Base-by-base conservation (phyloP, 1,139 yeast species). In the Taiozyma sp. region DNA sequence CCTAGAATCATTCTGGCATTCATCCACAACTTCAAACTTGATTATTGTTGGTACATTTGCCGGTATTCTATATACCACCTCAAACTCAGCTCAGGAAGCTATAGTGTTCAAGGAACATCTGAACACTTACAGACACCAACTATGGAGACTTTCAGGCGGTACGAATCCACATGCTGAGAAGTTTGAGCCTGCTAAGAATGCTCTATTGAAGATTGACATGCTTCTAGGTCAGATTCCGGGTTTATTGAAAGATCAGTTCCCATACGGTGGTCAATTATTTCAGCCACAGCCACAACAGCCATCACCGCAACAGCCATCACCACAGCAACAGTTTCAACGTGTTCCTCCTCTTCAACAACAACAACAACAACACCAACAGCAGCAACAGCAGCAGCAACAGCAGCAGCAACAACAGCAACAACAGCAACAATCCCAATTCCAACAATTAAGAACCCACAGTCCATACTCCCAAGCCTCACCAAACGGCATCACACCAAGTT, bases 21-120 rank as follows among this genome's bases (percentile, higher is more conserved):
- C 91, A 2, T 83, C 91, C 5, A 79, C 96, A 0, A 76, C 92
- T 0, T 78, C 88, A 12, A 88, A 87, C 63, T 81, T 91, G 57
- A 84, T 96, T 4, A 70, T 88, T 45, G 87, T 90, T 50, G 96
- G 96, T 3, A 81, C 93, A 0, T 91, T 91, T 75, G 96, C 96
- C 0, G 85, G 95, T 0, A 72, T 91, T 10, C 70, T 91, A 51
- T 87, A 77, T 61, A 81, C 83, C 34, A 83, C 92, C 0, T 72
- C 91, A 5, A 70, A 75, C 12, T 67, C 78, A 4, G 68, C 76
- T 23, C 89, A 82, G 51, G 96, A 89, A 61, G 77, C 86, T 0
- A 74, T 72, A 42, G 73, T 78, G 51, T 88, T 80, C 66, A 77
- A 81, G 60, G 87, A 82, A 56, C 85, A 84, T 57, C 77, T 90